Percentiles rank a stretch among this genome's conserved stretches.
Evolutionary conservation across 352 stramenopile genomes (phyloP).

Genomic region (Pythium dissimile): DNA sequence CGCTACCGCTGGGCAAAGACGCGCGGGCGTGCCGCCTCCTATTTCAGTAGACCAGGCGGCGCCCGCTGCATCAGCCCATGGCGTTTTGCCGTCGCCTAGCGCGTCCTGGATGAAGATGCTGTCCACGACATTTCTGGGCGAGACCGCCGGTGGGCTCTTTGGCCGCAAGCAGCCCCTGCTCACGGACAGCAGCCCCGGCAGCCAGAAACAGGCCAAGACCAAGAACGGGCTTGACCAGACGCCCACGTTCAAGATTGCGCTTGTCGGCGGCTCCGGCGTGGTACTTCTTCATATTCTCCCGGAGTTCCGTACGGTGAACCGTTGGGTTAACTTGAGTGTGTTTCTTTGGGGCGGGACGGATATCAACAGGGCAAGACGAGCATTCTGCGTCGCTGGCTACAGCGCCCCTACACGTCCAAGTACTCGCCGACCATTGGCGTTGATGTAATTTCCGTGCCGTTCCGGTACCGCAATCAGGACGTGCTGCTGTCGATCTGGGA

Average conservation of each 20-base stretch:
- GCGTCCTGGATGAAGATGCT: constrained; percentile 80
- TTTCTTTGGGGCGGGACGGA: too few species aligned
- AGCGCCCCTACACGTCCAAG: constrained; percentile 60
- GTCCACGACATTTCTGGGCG: constrained; percentile 73
- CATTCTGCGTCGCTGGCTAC: constrained; percentile 72
- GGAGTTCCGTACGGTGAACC: too few species aligned
- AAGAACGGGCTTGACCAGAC: constrained; percentile 40
- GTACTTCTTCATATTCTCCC: constrained; percentile 29
- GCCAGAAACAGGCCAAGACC: constrained; percentile 19
- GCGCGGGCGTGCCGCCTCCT: neutral
- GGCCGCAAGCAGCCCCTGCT: constrained; percentile 25
- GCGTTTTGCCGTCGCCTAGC: neutral
- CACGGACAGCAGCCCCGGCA: constrained; percentile 11
- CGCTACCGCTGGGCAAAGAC: neutral
- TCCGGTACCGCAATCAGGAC: constrained; percentile 37
- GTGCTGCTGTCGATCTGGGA: constrained; percentile 75
- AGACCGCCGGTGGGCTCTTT: constrained; percentile 29
- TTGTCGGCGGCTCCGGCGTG: constrained; percentile 74
- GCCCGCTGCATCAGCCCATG: neutral
- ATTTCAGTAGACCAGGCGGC: constrained; percentile 4
- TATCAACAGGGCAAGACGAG: constrained; percentile 67
- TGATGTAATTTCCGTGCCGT: constrained; percentile 57
- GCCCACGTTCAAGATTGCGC: constrained; percentile 76
- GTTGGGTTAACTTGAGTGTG: neutral
- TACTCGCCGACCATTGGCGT: constrained; percentile 80